Percentiles rank a stretch among this genome's conserved stretches.
These are phyloP conservation scores for Heritiera littoralis DNA, from an alignment of 345 rosid species.

Conservation along the genomic window DNA sequence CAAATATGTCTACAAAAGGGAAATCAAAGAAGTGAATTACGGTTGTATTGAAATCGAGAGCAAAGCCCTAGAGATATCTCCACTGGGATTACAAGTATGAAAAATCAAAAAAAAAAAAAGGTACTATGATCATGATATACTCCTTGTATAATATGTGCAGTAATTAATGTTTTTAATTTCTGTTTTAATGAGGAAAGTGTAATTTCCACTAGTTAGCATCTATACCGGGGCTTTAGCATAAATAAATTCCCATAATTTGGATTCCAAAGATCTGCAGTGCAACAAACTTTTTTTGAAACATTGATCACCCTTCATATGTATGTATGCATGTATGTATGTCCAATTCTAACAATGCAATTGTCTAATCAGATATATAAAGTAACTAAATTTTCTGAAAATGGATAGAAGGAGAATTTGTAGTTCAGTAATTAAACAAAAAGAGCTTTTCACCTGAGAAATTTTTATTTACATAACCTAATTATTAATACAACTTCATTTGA, in stretches of 20 bases:
- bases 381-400: too few relatives aligned
- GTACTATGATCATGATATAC: not conserved
- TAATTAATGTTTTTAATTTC: not conserved
- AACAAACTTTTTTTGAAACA: not conserved
- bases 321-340: not conserved
- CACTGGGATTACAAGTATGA: slow-evolving; percentile 54
- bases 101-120: not conserved
- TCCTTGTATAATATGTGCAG: slow-evolving; percentile 1
- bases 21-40: slow-evolving; percentile 43
- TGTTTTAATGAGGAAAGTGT: slow-evolving; percentile 3
- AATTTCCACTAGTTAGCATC: not conserved
- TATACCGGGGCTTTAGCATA: not conserved
- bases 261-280: not conserved
- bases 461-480: too few relatives aligned
- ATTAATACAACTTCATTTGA: too few relatives aligned
- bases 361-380: not conserved
- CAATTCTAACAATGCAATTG: not conserved
- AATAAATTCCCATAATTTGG: not conserved
- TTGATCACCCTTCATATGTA: too few relatives aligned
- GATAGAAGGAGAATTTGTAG: not conserved
- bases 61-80: slow-evolving; percentile 56
- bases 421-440: not conserved
- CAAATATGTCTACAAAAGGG: slow-evolving; percentile 69
- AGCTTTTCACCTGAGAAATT: too few relatives aligned
- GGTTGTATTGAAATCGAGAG: slow-evolving; percentile 49